These are phyloP conservation scores for Pleurotus citrinopileatus DNA, from an alignment of 768 basidiomycete genomes.

Conservation along the genomic window DNA sequence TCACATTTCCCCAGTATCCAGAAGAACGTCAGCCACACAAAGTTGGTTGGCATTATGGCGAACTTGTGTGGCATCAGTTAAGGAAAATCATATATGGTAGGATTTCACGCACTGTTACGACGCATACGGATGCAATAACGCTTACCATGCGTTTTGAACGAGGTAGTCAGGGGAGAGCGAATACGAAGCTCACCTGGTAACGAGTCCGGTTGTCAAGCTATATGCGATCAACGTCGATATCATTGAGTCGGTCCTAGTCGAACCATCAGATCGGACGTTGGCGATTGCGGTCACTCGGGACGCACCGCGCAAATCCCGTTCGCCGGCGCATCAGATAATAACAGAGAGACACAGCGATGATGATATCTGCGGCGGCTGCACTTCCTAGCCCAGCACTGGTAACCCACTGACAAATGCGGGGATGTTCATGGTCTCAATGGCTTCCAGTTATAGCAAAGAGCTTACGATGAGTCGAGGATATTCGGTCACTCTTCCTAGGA, in stretches of 20 bases:
- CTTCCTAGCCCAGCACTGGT: constrained; percentile 44
- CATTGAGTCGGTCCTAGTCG: constrained; percentile 38
- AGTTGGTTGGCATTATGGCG: constrained; percentile 43
- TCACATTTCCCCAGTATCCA: constrained; percentile 51
- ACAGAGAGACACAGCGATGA: constrained; percentile 46
- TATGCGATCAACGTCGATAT: constrained; percentile 42
- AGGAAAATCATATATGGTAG: neutral
- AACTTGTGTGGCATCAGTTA: constrained; percentile 26
- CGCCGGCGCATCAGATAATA: constrained; percentile 45
- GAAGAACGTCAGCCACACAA: constrained; percentile 47
- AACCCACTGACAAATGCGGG: constrained; percentile 43
- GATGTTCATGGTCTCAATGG: constrained; percentile 40
- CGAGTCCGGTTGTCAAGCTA: constrained; percentile 41
- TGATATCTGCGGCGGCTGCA: constrained; percentile 46
- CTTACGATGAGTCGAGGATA: constrained; percentile 35
- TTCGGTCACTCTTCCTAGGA: constrained; percentile 28
- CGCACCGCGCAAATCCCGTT: constrained; percentile 43
- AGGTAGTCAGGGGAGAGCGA: neutral
- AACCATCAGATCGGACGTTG: neutral
- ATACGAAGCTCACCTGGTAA: constrained; percentile 32
- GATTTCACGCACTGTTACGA: constrained; percentile 35
- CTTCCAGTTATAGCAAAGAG: constrained; percentile 9
- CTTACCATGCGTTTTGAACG: constrained; percentile 18
- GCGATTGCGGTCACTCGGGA: neutral
- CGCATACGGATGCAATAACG: constrained; percentile 37